Percentiles rank a stretch among this genome's conserved stretches.
These are phyloP conservation scores for Thelonectria olida DNA, from an alignment of 2,329 filamentous ascomycete species.

Conservation along the genomic window DNA sequence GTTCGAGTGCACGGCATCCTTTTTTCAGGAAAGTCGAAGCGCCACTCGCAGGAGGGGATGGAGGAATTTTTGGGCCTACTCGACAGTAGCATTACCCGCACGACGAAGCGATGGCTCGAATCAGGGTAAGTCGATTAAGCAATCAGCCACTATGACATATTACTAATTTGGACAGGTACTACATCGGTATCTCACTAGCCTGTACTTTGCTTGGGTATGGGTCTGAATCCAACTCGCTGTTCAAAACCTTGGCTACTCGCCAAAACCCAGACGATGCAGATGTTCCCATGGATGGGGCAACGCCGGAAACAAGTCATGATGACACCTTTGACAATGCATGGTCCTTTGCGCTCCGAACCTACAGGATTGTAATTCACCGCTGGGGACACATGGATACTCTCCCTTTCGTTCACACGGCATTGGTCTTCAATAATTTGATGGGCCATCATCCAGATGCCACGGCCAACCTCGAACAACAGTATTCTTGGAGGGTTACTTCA, in stretches of 20 bases:
- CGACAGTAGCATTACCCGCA: no score
- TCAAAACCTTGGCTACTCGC: neutral
- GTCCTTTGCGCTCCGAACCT: slow-evolving; percentile 54
- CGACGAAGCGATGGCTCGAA: neutral
- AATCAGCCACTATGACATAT: neutral
- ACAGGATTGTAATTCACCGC: slow-evolving; percentile 58
- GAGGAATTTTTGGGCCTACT: no score
- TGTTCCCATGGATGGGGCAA: neutral
- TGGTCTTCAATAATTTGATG: slow-evolving; percentile 66
- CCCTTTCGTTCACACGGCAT: slow-evolving; percentile 68
- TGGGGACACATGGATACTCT: slow-evolving; percentile 67
- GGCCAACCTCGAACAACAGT: slow-evolving; percentile 51
- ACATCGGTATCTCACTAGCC: neutral
- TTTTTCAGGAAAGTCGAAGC: neutral
- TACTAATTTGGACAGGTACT: neutral
- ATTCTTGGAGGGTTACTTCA: slow-evolving; percentile 62
- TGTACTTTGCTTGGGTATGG: neutral
- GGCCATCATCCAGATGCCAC: slow-evolving; percentile 53
- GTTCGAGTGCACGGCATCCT: neutral
- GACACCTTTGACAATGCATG: no score
- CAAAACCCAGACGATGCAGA: neutral
- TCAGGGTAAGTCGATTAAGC: neutral
- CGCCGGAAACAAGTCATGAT: no score
- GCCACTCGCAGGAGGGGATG: no score
- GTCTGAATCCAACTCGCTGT: neutral